These are phyloP conservation scores for Sarocladium strictum DNA, from an alignment of 2,329 filamentous ascomycete genomes.

Conservation along the genomic window DNA sequence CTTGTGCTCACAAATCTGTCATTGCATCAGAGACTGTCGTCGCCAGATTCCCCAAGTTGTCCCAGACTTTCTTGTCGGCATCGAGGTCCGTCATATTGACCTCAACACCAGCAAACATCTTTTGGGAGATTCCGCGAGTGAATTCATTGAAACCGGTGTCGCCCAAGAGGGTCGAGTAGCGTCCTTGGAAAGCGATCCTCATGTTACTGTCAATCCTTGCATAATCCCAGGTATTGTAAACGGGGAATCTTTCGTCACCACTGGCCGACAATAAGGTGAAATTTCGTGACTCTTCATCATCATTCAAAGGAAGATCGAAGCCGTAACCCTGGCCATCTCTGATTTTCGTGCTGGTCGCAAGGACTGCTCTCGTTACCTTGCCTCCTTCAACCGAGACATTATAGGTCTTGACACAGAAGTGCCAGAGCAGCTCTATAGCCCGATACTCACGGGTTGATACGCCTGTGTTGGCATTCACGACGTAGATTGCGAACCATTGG, in stretches of 20 bases:
- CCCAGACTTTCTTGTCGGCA: slow-evolving; percentile 7
- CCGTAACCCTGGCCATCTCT: slow-evolving; percentile 1
- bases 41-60: slow-evolving; percentile 4
- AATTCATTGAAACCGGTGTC: slow-evolving; percentile 3
- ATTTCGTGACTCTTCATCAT: neutral
- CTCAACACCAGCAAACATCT: slow-evolving; percentile 2
- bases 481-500: slow-evolving; percentile 10
- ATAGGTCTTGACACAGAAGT: slow-evolving; percentile 14
- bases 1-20: slow-evolving; percentile 9
- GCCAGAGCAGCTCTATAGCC: slow-evolving; percentile 12
- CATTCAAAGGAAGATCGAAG: neutral
- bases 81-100: neutral
- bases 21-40: slow-evolving; percentile 4
- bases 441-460: slow-evolving; percentile 1
- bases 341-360: neutral
- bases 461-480: neutral
- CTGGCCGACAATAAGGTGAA: neutral
- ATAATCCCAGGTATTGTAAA: slow-evolving; percentile 1
- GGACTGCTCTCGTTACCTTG: neutral
- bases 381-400: slow-evolving; percentile 10
- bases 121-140: neutral
- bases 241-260: neutral
- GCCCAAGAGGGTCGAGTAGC: neutral
- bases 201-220: neutral
- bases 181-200: slow-evolving; percentile 1